phyloP scores from a whole-genome alignment of 371 early-diverging fungal genomes.

The Umbelopsis sp. region DNA sequence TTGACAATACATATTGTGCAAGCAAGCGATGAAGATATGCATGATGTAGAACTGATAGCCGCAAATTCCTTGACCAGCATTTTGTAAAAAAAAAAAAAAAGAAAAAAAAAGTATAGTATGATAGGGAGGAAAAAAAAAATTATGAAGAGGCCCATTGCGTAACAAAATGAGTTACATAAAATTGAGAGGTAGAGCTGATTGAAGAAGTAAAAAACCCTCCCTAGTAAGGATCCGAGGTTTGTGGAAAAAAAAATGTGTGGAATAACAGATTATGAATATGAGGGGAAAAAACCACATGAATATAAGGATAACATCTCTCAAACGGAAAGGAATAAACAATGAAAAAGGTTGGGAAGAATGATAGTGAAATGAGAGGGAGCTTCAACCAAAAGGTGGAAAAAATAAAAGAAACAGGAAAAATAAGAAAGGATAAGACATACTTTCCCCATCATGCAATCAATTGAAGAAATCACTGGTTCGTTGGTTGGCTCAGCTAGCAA shows the following conservation, averaged over 20 bases:
- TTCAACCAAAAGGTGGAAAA: neutral
- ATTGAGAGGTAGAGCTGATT: neutral
- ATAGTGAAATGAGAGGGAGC: neutral
- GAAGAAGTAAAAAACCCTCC: slow-evolving; percentile 12
- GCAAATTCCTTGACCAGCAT: slow-evolving; percentile 16
- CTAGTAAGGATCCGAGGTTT: slow-evolving; percentile 19
- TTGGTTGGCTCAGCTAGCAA: no score
- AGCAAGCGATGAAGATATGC: slow-evolving; percentile 2
- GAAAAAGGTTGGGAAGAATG: neutral
- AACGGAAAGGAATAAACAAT: slow-evolving; percentile 3
- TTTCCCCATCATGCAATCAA: neutral
- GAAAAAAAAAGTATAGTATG: slow-evolving; percentile 10
- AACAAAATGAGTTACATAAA: slow-evolving; percentile 16
- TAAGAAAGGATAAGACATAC: neutral
- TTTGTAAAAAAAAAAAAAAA: slow-evolving; percentile 20
- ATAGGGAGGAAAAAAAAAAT: slow-evolving; percentile 17
- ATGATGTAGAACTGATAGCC: slow-evolving; percentile 2
- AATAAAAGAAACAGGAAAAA: neutral
- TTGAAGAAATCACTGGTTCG: neutral
- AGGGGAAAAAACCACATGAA: slow-evolving; percentile 10
- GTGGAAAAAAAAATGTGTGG: neutral
- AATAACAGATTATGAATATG: slow-evolving; percentile 17
- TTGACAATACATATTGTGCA: neutral
- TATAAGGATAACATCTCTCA: slow-evolving; percentile 16
- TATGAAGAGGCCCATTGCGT: slow-evolving; percentile 9